phyloP scores from a whole-genome alignment of 768 basidiomycete genomes.

The Trametes meyenii region DNA sequence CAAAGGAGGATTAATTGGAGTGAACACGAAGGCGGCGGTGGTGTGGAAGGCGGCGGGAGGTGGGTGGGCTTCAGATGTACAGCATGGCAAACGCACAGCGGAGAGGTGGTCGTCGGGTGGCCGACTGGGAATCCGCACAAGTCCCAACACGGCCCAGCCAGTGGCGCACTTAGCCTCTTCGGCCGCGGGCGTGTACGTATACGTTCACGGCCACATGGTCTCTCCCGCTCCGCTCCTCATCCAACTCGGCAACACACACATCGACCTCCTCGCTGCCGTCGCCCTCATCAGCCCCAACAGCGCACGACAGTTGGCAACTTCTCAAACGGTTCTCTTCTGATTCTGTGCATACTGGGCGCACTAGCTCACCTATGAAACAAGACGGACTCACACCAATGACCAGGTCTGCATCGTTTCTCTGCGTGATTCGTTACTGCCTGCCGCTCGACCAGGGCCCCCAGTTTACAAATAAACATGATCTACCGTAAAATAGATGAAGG shows the following conservation, averaged over 20 bases:
- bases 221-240: neutral
- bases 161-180: neutral
- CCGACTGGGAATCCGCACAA: neutral
- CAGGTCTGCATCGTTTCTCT: constrained; percentile 15
- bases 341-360: neutral
- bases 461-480: constrained; percentile 23
- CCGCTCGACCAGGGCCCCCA: constrained; percentile 13
- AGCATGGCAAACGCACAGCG: constrained; percentile 20
- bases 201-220: neutral
- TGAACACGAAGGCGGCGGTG: no score
- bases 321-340: neutral
- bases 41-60: no score
- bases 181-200: neutral
- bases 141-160: neutral
- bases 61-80: neutral
- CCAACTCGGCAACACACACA: no score
- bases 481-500: constrained; percentile 19
- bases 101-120: neutral
- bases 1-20: constrained; percentile 9
- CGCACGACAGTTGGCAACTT: neutral
- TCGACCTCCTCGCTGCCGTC: no score
- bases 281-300: neutral
- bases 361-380: neutral
- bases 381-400: neutral
- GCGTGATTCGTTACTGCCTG: constrained; percentile 11